phyloP scores from a whole-genome alignment of 306 rosid species.

The Cucumis sativus region Cucumber_9930_V3 NC_026658.2:24658001-24658500 shows the following conservation, averaged over 20 bases:
- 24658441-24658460: neutral
- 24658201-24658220: neutral
- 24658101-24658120: conserved; percentile 12
- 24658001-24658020: neutral
- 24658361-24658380: neutral
- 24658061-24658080: conserved; percentile 15
- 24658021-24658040: conserved; percentile 33
- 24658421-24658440: conserved; percentile 15
- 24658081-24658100: neutral
- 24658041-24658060: conserved; percentile 11
- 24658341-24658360: neutral
- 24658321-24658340: neutral
- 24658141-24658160: neutral
- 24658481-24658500: neutral
- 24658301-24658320: neutral
- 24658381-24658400: conserved; percentile 35
- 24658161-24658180: neutral
- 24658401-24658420: conserved; percentile 34
- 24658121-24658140: neutral
- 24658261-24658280: neutral
- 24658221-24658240: neutral
- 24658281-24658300: neutral
- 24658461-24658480: neutral
- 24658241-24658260: neutral
- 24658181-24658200: neutral